phyloP scores from a whole-genome alignment of 1,139 yeast species.

The Taphrina betulina region DNA sequence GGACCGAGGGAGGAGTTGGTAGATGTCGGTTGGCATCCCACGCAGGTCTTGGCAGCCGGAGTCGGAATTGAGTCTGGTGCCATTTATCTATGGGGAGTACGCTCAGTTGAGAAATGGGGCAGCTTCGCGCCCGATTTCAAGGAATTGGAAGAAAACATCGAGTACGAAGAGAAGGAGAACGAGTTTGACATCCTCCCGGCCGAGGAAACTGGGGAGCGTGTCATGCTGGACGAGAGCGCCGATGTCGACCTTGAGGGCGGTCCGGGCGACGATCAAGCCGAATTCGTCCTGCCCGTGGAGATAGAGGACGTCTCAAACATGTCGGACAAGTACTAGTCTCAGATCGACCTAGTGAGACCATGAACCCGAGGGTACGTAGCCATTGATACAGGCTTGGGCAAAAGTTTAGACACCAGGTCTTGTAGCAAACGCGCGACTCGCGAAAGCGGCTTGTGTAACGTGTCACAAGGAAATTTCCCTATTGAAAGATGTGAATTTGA shows the following conservation, averaged over 20 bases:
- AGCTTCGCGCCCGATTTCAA: slow-evolving; percentile 96
- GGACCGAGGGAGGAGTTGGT: slow-evolving; percentile 85
- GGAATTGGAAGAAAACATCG: slow-evolving; percentile 88
- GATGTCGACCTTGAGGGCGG: slow-evolving; percentile 17
- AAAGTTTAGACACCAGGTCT: too few species aligned
- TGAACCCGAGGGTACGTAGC: too few species aligned
- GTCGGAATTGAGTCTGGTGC: slow-evolving; percentile 85
- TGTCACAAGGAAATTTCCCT: too few species aligned
- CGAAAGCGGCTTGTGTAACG: too few species aligned
- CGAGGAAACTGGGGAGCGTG: slow-evolving; percentile 28
- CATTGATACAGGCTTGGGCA: too few species aligned
- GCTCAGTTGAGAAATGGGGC: slow-evolving; percentile 91
- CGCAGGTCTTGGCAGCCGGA: slow-evolving; percentile 74
- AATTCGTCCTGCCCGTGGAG: slow-evolving; percentile 17
- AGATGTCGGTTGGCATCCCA: slow-evolving; percentile 76
- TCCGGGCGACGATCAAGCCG: slow-evolving; percentile 2
- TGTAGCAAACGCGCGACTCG: too few species aligned
- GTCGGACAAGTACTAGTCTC: too few species aligned
- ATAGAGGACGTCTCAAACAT: too few species aligned
- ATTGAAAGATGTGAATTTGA: too few species aligned
- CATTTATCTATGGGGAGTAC: slow-evolving; percentile 78
- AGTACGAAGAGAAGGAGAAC: slow-evolving; percentile 83
- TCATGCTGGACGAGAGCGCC: slow-evolving; percentile 25
- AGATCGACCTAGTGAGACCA: too few species aligned
- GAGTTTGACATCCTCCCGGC: slow-evolving; percentile 69